Base-by-base conservation (phyloP, 202 grass and related monocot genomes). In the Zoysia matrella region DNA sequence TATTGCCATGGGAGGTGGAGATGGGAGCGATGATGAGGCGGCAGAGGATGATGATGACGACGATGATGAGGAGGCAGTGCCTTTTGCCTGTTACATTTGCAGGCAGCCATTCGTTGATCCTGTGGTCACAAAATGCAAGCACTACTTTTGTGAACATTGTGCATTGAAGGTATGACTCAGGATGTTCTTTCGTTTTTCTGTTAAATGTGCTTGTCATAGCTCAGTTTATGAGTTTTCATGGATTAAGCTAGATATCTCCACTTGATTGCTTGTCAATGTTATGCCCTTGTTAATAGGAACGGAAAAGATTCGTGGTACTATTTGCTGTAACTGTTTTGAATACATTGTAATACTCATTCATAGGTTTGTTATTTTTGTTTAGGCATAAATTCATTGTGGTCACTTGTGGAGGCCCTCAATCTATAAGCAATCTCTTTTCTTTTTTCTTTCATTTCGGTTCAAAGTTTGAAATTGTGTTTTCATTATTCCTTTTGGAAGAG, bases 121-220 rank as follows among this genome's bases (percentile, higher is more conserved):
- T 6, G 95, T 98, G 11, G 83, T 90, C 47, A 98, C 95, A 2
- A 98, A 95, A 62, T 98, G 90, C 90, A 98, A 93, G 78, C 95
- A 98, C 75, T 98, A 93, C 60, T 98, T 93, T 45, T 95, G 96
- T 11, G 92, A 98, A 71, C 96, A 98, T 61, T 98, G 96, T 16
- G 96, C 96, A 11, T 78, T 98, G 4, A 98, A 95, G 96, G 96
- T 95, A 85, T 56, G 51, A 0, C 11, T 12, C 65, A 56, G 6
- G 40, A 49, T 83, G 1, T 43, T 70, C 43, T 78, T 74, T 36
- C 0, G 0, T 41, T 66, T 49, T 49, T 60, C 15, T 84, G 36
- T 55, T 54, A 3, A 41, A 2, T 67, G 67, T 22, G 77, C 45
- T 42, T 75, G 49, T 43, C 39, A 54, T 8, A 62, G 53, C 69